Evolutionary conservation across 768 basidiomycete species (phyloP).

Genomic region (Hygrophorus russula): DNA sequence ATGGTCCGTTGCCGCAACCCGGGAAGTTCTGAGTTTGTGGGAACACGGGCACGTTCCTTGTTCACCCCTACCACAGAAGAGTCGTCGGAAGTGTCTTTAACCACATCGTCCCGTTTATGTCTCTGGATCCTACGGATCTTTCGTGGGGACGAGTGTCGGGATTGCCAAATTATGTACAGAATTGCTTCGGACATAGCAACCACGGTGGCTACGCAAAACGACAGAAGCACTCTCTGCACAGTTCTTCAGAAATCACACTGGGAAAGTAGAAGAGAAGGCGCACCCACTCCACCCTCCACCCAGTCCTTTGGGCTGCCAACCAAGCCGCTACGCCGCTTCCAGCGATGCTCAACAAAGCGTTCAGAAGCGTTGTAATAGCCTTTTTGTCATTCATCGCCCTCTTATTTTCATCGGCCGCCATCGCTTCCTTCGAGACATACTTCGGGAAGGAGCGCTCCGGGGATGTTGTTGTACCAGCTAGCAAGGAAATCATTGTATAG

Average conservation of each 20-base stretch:
- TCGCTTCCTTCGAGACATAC: conserved; percentile 33
- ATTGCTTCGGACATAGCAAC: conserved; percentile 62
- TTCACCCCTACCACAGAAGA: not conserved
- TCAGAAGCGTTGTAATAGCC: conserved; percentile 58
- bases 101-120: conserved; percentile 28
- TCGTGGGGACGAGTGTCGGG: conserved; percentile 23
- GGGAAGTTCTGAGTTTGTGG: not conserved
- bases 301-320: conserved; percentile 57
- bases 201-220: conserved; percentile 47
- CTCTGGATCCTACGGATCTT: conserved; percentile 12
- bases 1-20: conserved; percentile 4
- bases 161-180: conserved; percentile 66
- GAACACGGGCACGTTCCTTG: too few relatives aligned
- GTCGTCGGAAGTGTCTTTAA: conserved; percentile 6
- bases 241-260: conserved; percentile 6
- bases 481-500: conserved; percentile 63
- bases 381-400: conserved; percentile 44
- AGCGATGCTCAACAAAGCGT: conserved; percentile 58
- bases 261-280: conserved; percentile 15
- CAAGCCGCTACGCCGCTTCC: conserved; percentile 59
- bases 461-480: conserved; percentile 71
- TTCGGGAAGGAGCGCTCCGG: conserved; percentile 60
- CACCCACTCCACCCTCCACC: conserved; percentile 72
- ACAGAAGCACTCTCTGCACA: conserved; percentile 46
- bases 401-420: conserved; percentile 34